Conservation (phyloP, 2,329 filamentous ascomycete genomes). For the Colletotrichum spaethianum region DNA sequence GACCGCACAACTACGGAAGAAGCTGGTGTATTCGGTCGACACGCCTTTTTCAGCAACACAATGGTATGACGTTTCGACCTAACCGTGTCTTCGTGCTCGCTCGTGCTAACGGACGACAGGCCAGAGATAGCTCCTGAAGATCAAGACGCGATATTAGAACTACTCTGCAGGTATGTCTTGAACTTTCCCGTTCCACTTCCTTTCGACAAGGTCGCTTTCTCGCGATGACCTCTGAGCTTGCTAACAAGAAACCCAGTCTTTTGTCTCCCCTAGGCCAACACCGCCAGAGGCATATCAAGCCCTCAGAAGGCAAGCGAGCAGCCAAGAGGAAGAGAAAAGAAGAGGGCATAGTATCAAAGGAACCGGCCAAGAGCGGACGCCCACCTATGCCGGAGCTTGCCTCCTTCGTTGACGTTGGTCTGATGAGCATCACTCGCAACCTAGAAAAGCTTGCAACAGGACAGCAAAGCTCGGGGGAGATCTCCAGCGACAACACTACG, state of each 20-base stretch:
- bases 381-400: constrained; percentile 64
- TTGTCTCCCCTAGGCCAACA: constrained; percentile 75
- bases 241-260: constrained; percentile 60
- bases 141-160: constrained; percentile 75
- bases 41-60: constrained; percentile 73
- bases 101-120: constrained; percentile 59
- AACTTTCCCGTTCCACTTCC: neutral
- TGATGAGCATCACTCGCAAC: constrained; percentile 73
- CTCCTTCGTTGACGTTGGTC: constrained; percentile 73
- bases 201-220: neutral
- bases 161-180: constrained; percentile 72
- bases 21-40: constrained; percentile 74
- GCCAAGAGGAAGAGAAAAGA: constrained; percentile 66
- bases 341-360: constrained; percentile 44
- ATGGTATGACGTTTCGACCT: constrained; percentile 63
- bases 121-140: constrained; percentile 70
- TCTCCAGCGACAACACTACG: constrained; percentile 44
- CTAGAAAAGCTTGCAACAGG: constrained; percentile 52
- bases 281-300: constrained; percentile 65
- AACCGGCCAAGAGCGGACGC: constrained; percentile 49
- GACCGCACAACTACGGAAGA: constrained; percentile 56
- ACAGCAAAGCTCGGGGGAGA: constrained; percentile 51
- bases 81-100: neutral
- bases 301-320: constrained; percentile 74
- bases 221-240: neutral